Percentiles rank a stretch among this genome's conserved stretches.
These are phyloP conservation scores for Leccinum incarnatum DNA, from an alignment of 768 basidiomycete genomes.

Conservation along the genomic window DNA sequence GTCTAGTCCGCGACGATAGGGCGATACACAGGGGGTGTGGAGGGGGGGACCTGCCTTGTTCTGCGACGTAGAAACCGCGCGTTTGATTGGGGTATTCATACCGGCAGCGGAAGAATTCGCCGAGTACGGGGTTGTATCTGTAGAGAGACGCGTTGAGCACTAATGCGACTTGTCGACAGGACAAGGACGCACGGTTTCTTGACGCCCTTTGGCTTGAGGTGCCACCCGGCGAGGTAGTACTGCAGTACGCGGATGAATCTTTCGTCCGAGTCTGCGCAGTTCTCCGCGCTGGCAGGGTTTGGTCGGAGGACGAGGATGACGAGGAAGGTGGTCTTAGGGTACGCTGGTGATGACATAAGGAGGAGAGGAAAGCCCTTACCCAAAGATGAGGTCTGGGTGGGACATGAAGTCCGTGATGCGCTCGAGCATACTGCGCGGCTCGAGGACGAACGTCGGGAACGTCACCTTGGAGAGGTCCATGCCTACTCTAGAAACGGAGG, in stretches of 20 bases:
- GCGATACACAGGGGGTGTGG: neutral
- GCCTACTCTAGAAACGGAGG: constrained; percentile 60
- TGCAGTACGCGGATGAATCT: constrained; percentile 88
- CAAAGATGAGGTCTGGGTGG: constrained; percentile 96
- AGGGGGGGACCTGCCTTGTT: constrained; percentile 64
- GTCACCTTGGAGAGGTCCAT: constrained; percentile 97
- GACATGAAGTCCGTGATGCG: constrained; percentile 99
- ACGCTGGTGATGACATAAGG: constrained; percentile 15
- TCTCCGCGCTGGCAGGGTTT: constrained; percentile 60
- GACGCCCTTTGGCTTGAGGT: constrained; percentile 98
- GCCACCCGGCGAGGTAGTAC: constrained; percentile 99
- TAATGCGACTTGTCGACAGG: neutral
- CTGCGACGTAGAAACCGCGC: constrained; percentile 94
- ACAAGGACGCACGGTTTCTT: constrained; percentile 85
- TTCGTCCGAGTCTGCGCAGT: constrained; percentile 81
- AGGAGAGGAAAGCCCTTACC: constrained; percentile 48
- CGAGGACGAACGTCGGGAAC: constrained; percentile 92
- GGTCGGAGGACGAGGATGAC: constrained; percentile 3
- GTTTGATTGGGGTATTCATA: constrained; percentile 91
- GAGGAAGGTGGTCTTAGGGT: constrained; percentile 21
- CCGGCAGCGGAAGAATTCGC: constrained; percentile 96
- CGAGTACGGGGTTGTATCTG: constrained; percentile 95
- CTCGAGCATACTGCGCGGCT: constrained; percentile 96
- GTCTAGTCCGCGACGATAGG: constrained; percentile 5
- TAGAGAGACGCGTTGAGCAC: constrained; percentile 6